Percentiles rank a stretch among this genome's conserved stretches.
phyloP scores from a whole-genome alignment of 2,329 filamentous ascomycete species.

The Penicillium sp. region DNA sequence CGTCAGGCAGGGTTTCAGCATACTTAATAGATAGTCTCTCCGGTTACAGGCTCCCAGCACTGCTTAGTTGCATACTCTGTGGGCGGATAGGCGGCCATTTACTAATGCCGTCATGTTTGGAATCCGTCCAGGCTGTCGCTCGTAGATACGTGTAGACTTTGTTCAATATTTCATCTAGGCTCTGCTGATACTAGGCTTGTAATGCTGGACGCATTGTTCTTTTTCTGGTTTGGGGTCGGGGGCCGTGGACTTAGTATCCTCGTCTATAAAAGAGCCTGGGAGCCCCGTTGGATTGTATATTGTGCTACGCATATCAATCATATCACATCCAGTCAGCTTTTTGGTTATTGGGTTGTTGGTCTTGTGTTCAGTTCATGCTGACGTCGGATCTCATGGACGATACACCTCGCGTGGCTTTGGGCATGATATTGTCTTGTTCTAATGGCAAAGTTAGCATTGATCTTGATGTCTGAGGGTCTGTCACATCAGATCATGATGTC shows the following conservation, averaged over 20 bases:
- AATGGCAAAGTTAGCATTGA: background rate
- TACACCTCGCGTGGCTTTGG: background rate
- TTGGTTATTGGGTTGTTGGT: background rate
- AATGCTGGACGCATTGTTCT: background rate
- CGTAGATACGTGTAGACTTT: background rate
- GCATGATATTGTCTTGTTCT: background rate
- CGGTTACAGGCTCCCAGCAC: background rate
- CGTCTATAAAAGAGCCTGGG: background rate
- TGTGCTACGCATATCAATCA: background rate
- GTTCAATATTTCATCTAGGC: background rate
- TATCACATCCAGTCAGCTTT: background rate
- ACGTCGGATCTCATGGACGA: background rate
- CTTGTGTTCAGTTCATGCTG: background rate
- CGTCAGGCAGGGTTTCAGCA: background rate
- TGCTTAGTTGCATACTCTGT: constrained; percentile 6
- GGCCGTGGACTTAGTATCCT: background rate
- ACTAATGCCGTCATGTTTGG: background rate
- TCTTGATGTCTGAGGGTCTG: background rate
- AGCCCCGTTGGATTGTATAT: background rate
- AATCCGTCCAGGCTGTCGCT: background rate
- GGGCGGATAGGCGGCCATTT: background rate
- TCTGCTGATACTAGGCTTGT: background rate
- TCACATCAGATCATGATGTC: background rate
- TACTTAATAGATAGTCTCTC: background rate
- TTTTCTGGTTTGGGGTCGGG: background rate